phyloP scores from a whole-genome alignment of 2,329 filamentous ascomycete genomes.

The Myriosclerotinia duriaeana region DNA sequence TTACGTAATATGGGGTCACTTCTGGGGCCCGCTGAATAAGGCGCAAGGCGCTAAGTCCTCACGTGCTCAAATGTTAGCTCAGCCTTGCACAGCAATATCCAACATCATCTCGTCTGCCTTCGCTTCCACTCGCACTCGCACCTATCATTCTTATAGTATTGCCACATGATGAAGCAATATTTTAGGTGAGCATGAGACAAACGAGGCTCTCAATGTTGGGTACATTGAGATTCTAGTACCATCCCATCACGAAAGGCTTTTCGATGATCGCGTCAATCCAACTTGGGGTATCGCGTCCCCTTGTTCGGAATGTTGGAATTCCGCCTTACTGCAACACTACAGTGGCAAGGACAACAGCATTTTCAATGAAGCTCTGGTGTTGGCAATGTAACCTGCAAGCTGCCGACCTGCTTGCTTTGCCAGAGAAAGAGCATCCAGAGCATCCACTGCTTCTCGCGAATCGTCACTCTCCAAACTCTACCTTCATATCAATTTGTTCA shows the following conservation, averaged over 20 bases:
- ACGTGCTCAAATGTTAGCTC: neutral
- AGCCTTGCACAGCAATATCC: neutral
- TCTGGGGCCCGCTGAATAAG: neutral
- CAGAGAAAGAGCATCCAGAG: neutral
- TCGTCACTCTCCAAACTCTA: neutral
- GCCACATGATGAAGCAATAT: neutral
- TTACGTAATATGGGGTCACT: neutral
- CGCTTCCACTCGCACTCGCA: neutral
- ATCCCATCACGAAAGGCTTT: neutral
- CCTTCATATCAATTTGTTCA: neutral
- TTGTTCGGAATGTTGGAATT: neutral
- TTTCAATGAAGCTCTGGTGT: neutral
- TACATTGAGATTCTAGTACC: neutral
- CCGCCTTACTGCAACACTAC: neutral
- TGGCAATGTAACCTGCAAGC: conserved; percentile 1
- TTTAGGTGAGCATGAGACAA: neutral
- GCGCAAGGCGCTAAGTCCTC: neutral
- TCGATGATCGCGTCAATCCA: neutral
- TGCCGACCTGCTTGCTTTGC: neutral
- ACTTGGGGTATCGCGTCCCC: neutral
- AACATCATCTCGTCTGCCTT: neutral
- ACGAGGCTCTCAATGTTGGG: conserved; percentile 11
- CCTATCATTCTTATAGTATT: neutral
- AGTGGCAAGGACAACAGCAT: neutral
- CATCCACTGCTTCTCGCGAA: neutral